Conservation (phyloP, 306 rosid species). For the Vigna reflexopilosa region DNA sequence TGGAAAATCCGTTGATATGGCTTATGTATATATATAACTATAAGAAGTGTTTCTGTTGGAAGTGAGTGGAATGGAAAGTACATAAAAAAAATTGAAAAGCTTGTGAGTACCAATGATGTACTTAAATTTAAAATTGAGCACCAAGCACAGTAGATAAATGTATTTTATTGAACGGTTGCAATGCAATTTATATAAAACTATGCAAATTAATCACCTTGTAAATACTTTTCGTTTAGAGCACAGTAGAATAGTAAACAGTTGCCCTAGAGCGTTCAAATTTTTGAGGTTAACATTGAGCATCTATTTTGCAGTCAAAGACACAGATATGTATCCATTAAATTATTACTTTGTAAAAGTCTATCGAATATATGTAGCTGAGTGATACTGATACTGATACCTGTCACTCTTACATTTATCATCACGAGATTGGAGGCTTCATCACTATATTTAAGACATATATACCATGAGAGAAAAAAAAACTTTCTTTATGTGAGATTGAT, state of each 20-base stretch:
- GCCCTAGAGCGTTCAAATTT: constrained; percentile 44
- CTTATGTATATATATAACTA: neutral
- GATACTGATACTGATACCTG: constrained; percentile 20
- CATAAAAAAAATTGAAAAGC: constrained; percentile 23
- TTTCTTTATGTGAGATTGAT: neutral
- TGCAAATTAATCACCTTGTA: too few relatives aligned
- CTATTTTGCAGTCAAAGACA: constrained; percentile 50
- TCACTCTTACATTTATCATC: constrained; percentile 35
- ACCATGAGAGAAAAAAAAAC: neutral
- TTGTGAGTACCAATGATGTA: constrained; percentile 40
- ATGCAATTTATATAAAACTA: neutral
- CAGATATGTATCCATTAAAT: constrained; percentile 38
- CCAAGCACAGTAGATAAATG: neutral
- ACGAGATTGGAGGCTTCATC: constrained; percentile 49
- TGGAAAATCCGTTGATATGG: constrained; percentile 21
- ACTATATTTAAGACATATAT: neutral
- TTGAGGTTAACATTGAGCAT: constrained; percentile 25
- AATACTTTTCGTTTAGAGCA: neutral
- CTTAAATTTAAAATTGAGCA: neutral
- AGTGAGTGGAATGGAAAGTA: neutral
- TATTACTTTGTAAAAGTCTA: constrained; percentile 41
- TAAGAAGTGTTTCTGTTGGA: constrained; percentile 16
- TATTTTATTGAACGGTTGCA: neutral
- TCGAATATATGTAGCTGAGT: constrained; percentile 35
- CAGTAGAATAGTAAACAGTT: constrained; percentile 11